These are phyloP conservation scores for Globisporangium parvum DNA, from an alignment of 352 stramenopile genomes.

Conservation along the genomic window DNA sequence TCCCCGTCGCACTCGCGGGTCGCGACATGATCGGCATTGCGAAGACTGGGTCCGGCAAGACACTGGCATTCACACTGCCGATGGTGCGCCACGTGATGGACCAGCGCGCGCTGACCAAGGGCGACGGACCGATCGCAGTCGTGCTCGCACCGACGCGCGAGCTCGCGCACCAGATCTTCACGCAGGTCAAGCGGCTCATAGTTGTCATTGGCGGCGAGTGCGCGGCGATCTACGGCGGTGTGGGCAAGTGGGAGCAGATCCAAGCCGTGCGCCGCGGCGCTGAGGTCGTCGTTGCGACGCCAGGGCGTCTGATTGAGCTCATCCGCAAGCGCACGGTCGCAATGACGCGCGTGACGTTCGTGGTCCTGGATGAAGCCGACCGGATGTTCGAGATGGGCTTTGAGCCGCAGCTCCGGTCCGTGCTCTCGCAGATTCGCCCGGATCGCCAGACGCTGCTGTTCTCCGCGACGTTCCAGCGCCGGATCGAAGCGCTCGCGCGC, in stretches of 20 bases:
- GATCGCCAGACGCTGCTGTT: slow-evolving; percentile 87
- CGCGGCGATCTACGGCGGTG: slow-evolving; percentile 71
- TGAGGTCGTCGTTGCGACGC: slow-evolving; percentile 76
- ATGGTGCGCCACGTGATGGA: slow-evolving; percentile 89
- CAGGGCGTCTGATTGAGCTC: slow-evolving; percentile 78
- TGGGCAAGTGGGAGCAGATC: slow-evolving; percentile 83
- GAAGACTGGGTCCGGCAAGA: slow-evolving; percentile 97
- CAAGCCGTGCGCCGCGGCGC: slow-evolving; percentile 64
- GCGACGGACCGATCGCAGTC: slow-evolving; percentile 75
- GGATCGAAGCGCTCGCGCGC: slow-evolving; percentile 62
- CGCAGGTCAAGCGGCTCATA: slow-evolving; percentile 81
- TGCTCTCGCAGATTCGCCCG: slow-evolving; percentile 77
- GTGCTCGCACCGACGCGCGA: slow-evolving; percentile 77
- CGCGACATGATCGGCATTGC: slow-evolving; percentile 84
- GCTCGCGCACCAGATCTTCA: slow-evolving; percentile 82
- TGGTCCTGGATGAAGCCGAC: slow-evolving; percentile 86
- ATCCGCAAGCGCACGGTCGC: slow-evolving; percentile 64
- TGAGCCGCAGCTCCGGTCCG: slow-evolving; percentile 73
- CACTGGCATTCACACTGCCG: slow-evolving; percentile 95
- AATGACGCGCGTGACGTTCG: slow-evolving; percentile 73
- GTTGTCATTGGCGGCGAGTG: slow-evolving; percentile 60
- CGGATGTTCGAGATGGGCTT: slow-evolving; percentile 90
- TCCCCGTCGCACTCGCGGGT: slow-evolving; percentile 71
- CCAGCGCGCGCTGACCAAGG: slow-evolving; percentile 65
- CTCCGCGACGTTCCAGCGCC: slow-evolving; percentile 75